Evolutionary conservation across 2,329 filamentous ascomycete genomes (phyloP).

Genomic region (Fusarium temperatum): DNA sequence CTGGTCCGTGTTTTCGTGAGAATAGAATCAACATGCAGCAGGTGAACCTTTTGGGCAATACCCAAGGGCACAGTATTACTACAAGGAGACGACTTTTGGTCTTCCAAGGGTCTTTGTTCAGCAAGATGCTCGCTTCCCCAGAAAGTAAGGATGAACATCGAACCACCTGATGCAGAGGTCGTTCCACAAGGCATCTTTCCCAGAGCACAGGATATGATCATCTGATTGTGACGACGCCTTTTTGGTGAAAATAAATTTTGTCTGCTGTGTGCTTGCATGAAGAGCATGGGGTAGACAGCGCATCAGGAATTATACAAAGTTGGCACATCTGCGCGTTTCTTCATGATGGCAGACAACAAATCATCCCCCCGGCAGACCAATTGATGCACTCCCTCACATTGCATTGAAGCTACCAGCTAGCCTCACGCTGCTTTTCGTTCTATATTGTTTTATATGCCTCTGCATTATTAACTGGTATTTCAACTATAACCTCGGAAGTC

Average conservation of each 20-base stretch:
- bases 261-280: conserved; percentile 26
- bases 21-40: conserved; percentile 3
- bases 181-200: conserved; percentile 33
- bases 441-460: conserved; percentile 1
- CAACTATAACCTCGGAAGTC: conserved; percentile 12
- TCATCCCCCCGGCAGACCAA: background rate
- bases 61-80: conserved; percentile 20
- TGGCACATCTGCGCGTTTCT: conserved; percentile 11
- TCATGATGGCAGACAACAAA: conserved; percentile 1
- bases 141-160: conserved; percentile 40
- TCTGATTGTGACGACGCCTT: conserved; percentile 36
- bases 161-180: conserved; percentile 41
- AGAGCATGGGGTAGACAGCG: conserved; percentile 14
- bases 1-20: conserved; percentile 36
- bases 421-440: background rate
- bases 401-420: conserved; percentile 26
- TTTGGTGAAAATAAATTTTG: conserved; percentile 9
- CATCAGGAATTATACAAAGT: conserved; percentile 36
- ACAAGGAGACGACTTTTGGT: conserved; percentile 27
- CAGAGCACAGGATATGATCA: conserved; percentile 28
- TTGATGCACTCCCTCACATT: conserved; percentile 25
- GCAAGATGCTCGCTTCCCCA: conserved; percentile 33
- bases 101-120: conserved; percentile 18
- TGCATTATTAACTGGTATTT: conserved; percentile 4
- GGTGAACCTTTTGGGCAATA: conserved; percentile 16